These are phyloP conservation scores for Rhynchosporium agropyri DNA, from an alignment of 2,329 filamentous ascomycete species.

Conservation along the genomic window DNA sequence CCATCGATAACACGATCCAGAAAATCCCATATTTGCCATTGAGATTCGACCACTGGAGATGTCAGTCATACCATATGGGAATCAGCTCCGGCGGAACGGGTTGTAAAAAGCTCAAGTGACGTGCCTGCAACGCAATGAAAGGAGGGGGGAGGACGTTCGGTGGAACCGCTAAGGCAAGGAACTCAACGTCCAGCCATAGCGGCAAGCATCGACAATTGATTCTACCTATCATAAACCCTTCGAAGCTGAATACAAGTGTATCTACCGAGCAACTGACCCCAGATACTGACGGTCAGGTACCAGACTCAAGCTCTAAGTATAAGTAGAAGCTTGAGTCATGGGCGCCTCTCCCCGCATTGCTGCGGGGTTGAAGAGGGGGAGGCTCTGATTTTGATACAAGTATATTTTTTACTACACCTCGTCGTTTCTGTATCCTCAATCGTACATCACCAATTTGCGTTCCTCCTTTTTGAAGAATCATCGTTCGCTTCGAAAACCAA, in stretches of 20 bases:
- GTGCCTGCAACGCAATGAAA: neutral
- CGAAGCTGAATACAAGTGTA: neutral
- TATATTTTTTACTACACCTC: neutral
- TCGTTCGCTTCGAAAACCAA: neutral
- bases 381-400: slow-evolving; percentile 1
- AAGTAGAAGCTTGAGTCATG: slow-evolving; percentile 1
- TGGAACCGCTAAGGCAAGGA: slow-evolving; percentile 4
- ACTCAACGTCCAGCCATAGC: neutral
- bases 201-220: neutral
- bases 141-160: neutral
- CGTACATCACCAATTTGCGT: neutral
- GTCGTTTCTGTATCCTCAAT: neutral
- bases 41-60: neutral
- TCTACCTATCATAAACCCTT: neutral
- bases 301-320: neutral
- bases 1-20: too few species aligned
- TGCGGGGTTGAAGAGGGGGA: slow-evolving; percentile 2
- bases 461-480: neutral
- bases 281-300: neutral
- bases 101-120: neutral
- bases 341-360: slow-evolving; percentile 1
- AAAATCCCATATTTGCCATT: too few species aligned
- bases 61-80: too few species aligned
- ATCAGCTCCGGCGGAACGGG: slow-evolving; percentile 7
- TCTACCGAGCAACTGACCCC: neutral